These are phyloP conservation scores for Leucocoprinus birnbaumii DNA, from an alignment of 768 basidiomycete genomes.

Conservation along the genomic window DNA sequence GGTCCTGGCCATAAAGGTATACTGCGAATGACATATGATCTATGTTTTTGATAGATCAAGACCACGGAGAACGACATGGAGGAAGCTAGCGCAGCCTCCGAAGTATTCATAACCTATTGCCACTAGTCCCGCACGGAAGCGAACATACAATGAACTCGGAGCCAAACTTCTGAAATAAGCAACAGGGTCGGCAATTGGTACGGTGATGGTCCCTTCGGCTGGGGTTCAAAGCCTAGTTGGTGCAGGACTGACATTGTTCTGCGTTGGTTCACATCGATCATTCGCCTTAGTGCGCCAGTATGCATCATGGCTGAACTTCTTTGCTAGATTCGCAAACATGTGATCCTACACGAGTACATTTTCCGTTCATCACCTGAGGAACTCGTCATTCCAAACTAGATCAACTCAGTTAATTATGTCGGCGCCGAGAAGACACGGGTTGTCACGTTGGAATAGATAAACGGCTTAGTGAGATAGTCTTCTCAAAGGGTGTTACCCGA, in stretches of 20 bases:
- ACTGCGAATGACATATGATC: too few relatives aligned
- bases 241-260: too few relatives aligned
- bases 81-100: too few relatives aligned
- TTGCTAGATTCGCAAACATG: background rate
- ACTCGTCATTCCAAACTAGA: slow-evolving; percentile 1
- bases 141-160: background rate
- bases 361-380: background rate
- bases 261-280: too few relatives aligned
- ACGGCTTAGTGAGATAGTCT: too few relatives aligned
- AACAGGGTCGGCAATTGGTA: background rate
- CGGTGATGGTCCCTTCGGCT: background rate
- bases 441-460: background rate
- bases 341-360: background rate
- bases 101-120: too few relatives aligned
- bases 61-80: too few relatives aligned
- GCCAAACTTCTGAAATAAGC: background rate
- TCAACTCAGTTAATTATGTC: background rate
- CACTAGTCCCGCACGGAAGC: too few relatives aligned
- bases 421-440: background rate
- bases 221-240: background rate
- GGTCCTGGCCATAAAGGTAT: too few relatives aligned
- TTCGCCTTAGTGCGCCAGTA: background rate
- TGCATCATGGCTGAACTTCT: background rate
- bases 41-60: too few relatives aligned
- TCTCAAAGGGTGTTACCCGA: too few relatives aligned